Base-by-base conservation (phyloP, 805 yeast species). In the Yarrowia sp. region DNA sequence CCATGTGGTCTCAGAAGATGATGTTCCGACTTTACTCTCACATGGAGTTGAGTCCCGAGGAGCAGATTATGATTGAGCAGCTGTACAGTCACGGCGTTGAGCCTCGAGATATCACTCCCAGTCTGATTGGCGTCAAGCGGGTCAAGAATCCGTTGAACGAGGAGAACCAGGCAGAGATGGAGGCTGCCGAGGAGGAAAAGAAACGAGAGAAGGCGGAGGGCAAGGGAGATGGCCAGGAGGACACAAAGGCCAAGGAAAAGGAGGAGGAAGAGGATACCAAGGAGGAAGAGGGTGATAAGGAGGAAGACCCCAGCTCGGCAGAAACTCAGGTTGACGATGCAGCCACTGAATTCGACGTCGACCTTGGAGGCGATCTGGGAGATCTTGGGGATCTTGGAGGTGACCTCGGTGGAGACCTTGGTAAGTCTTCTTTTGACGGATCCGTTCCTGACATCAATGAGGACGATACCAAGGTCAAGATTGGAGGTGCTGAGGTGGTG, bases 41-140 rank as follows among this genome's bases (percentile, higher is more conserved):
- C 75, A 78, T 95, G 77, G 92, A 85, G n/a, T 76, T 95, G 10
- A 75, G 77, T 14, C 83, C 83, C n/a, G 90, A 86, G 62, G 99
- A 95, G 74, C 83, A 87, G 66, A 74, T 79, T 40, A 95, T 95
- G 98, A 89, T 95, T 59, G 96, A 92, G 71, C 86, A 85, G 66
- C 78, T 95, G 66, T 86, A 96, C 43, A 78, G 85, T 14, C 98
- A 95, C 74, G 96, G 97, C 2, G 84, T 95, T 16, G 85, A 85
- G 68, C 85, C 89, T 0, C 71, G 74, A 5, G 98, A 93, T 76
- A 80, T 95, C 58, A 80, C 89, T 1, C 82, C 82, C 16, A 83
- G 89, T 48, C 78, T 93, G 64, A 77, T 82, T 69, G 82, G 81
- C 4, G 77, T 79, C 2, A 81, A 81, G 64, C 75, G 76, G 3